Evolutionary conservation across 495 filamentous ascomycete genomes (phyloP).

Genomic region (Annulohypoxylon moriforme): DNA sequence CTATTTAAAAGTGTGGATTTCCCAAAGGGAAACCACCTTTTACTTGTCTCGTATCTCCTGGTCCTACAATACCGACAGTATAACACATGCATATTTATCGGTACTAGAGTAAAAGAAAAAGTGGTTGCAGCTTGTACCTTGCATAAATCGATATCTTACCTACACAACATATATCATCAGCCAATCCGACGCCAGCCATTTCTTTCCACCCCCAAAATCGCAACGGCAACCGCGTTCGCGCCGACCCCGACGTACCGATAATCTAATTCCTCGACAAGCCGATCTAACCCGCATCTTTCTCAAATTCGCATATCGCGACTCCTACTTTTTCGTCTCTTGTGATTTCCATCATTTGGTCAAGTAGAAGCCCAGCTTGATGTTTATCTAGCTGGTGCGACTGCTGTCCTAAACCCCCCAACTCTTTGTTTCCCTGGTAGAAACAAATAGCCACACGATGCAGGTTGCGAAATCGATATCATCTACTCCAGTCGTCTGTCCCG

Average conservation of each 20-base stretch:
- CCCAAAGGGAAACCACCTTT: background rate
- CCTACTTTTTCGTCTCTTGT: slow-evolving; percentile 16
- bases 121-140: slow-evolving; percentile 50
- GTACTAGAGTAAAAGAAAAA: slow-evolving; percentile 22
- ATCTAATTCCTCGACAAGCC: slow-evolving; percentile 24
- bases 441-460: slow-evolving; percentile 63
- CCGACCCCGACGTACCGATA: slow-evolving; percentile 24
- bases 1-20: slow-evolving; percentile 16
- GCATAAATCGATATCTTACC: slow-evolving; percentile 43
- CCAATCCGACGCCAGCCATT: slow-evolving; percentile 35
- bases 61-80: slow-evolving; percentile 31
- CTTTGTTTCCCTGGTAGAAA: slow-evolving; percentile 49
- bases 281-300: slow-evolving; percentile 12
- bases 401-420: slow-evolving; percentile 35
- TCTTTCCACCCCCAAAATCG: slow-evolving; percentile 3
- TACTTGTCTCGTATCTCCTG: background rate
- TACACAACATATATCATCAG: background rate
- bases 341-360: slow-evolving; percentile 46
- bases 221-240: slow-evolving; percentile 10
- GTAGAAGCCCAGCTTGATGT: slow-evolving; percentile 50
- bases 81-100: slow-evolving; percentile 28
- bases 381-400: slow-evolving; percentile 54
- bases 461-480: slow-evolving; percentile 55
- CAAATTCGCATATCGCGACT: background rate
- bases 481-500: slow-evolving; percentile 68